Conservation (phyloP, 2,329 filamentous ascomycete species). For the Aspergillus persii region DNA sequence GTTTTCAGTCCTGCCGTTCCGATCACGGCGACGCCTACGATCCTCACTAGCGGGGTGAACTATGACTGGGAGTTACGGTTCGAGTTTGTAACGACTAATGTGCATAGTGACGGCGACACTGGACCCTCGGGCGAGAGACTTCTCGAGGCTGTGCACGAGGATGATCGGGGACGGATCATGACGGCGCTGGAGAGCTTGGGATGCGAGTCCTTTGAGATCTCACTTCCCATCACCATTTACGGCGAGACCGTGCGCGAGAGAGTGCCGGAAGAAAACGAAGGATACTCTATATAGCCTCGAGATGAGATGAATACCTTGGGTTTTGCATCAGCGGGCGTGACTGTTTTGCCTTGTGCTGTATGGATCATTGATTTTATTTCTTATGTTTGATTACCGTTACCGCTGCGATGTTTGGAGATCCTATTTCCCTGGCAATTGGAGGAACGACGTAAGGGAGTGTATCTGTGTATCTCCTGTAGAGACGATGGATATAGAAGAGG, state of each 20-base stretch:
- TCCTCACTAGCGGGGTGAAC: conserved; percentile 83
- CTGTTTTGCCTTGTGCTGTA: not conserved
- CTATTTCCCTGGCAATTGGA: not conserved
- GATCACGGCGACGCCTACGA: conserved; percentile 78
- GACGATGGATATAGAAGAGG: too few relatives aligned
- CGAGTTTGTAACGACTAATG: conserved; percentile 81
- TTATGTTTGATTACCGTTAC: not conserved
- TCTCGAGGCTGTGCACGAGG: conserved; percentile 74
- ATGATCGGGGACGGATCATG: conserved; percentile 74
- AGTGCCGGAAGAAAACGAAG: conserved; percentile 39
- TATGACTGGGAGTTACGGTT: conserved; percentile 86
- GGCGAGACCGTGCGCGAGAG: conserved; percentile 51
- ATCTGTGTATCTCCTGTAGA: too few relatives aligned
- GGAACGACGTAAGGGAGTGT: too few relatives aligned
- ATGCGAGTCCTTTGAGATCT: conserved; percentile 88
- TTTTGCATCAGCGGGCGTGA: not conserved
- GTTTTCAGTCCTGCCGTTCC: conserved; percentile 84
- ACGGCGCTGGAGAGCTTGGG: conserved; percentile 74
- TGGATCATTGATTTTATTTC: not conserved
- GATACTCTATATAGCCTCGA: conserved; percentile 36
- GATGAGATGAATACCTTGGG: not conserved
- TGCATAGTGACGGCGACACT: conserved; percentile 36
- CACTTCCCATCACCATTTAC: conserved; percentile 80
- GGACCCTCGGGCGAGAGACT: conserved; percentile 50
- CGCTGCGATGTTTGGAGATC: not conserved